phyloP scores from a whole-genome alignment of 2,329 filamentous ascomycete genomes.

The Diaporthe sp. region DNA sequence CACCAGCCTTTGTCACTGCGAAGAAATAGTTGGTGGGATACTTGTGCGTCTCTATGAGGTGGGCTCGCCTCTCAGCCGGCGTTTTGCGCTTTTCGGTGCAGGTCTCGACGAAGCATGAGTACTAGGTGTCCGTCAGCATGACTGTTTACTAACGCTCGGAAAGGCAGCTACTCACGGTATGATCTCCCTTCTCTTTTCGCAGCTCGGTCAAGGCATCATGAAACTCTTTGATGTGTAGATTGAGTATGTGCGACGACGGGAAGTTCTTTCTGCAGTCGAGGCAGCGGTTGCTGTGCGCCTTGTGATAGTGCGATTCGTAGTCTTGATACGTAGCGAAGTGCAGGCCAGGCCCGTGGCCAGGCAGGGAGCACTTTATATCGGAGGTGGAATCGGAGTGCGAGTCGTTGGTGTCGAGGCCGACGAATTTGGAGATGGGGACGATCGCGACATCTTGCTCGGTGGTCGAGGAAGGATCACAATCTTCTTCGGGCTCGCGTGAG shows the following conservation, averaged over 20 bases:
- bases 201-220: constrained; percentile 86
- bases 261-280: constrained; percentile 88
- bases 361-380: constrained; percentile 84
- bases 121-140: constrained; percentile 61
- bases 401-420: constrained; percentile 66
- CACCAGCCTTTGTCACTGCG: constrained; percentile 86
- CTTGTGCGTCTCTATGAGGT: constrained; percentile 94
- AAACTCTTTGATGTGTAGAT: constrained; percentile 89
- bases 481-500: constrained; percentile 70
- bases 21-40: constrained; percentile 94
- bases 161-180: constrained; percentile 72
- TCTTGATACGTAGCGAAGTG: constrained; percentile 81
- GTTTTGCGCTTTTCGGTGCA: constrained; percentile 89
- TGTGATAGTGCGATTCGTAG: constrained; percentile 88
- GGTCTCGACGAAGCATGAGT: constrained; percentile 88
- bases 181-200: constrained; percentile 83
- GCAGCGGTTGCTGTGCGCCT: constrained; percentile 87
- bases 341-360: constrained; percentile 79
- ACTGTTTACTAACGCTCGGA: too few species aligned
- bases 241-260: constrained; percentile 83
- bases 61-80: constrained; percentile 84
- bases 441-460: constrained; percentile 43
- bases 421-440: constrained; percentile 63
- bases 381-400: constrained; percentile 49
- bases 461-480: constrained; percentile 41